These are phyloP conservation scores for Crepidotus sp. DNA, from an alignment of 1,284 basidiomycete genomes.

Conservation along the genomic window DNA sequence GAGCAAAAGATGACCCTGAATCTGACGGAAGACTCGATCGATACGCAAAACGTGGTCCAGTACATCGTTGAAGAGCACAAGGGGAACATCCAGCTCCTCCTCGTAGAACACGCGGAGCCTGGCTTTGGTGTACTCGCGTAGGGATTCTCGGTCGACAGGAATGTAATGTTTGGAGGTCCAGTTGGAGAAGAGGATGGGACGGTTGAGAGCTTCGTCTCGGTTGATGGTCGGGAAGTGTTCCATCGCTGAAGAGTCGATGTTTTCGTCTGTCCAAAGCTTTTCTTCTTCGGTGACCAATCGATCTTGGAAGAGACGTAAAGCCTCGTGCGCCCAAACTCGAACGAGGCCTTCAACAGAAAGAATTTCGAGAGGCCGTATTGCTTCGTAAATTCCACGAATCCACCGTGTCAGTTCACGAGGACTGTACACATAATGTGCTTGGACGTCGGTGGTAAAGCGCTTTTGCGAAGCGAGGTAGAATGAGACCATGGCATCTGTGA, in stretches of 20 bases:
- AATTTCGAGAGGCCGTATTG: conserved; percentile 86
- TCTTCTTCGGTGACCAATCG: conserved; percentile 90
- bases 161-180: conserved; percentile 99
- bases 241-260: conserved; percentile 79
- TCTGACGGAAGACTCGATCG: conserved; percentile 97
- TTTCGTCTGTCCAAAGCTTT: conserved; percentile 90
- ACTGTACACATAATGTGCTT: conserved; percentile 99
- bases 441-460: conserved; percentile 89
- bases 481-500: conserved; percentile 96
- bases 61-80: conserved; percentile 98
- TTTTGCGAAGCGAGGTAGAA: conserved; percentile 94
- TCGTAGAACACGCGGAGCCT: conserved; percentile 93
- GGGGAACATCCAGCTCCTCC: conserved; percentile 96
- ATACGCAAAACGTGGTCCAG: conserved; percentile 96
- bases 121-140: conserved; percentile 96
- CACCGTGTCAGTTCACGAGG: conserved; percentile 98
- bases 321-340: conserved; percentile 98
- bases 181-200: conserved; percentile 96
- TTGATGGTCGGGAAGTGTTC: conserved; percentile 91
- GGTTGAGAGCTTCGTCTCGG: conserved; percentile 68
- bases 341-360: conserved; percentile 92
- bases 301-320: conserved; percentile 95
- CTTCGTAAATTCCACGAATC: conserved; percentile 96
- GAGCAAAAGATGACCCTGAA: conserved; percentile 92
- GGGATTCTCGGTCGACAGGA: conserved; percentile 85